Evolutionary conservation across 2,329 filamentous ascomycete genomes (phyloP).

Genomic region (Acarospora socialis): DNA sequence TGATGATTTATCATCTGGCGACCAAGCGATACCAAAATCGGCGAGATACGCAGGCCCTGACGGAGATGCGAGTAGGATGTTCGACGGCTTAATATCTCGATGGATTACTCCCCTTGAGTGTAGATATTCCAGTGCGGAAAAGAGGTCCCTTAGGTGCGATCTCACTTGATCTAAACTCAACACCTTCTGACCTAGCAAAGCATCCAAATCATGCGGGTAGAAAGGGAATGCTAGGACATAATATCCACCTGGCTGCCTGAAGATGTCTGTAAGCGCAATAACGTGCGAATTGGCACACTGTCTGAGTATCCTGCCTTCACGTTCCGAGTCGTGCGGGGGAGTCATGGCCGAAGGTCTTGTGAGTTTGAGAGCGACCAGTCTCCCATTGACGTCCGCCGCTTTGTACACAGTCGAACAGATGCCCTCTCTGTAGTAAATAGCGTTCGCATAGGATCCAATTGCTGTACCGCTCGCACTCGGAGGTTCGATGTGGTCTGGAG

Average conservation of each 20-base stretch:
- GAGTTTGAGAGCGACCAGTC: conserved; percentile 64
- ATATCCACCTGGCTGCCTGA: conserved; percentile 52
- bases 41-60: conserved; percentile 63
- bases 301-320: conserved; percentile 63
- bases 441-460: conserved; percentile 43
- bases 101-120: conserved; percentile 72
- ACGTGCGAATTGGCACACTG: conserved; percentile 40
- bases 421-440: conserved; percentile 47
- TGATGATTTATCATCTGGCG: conserved; percentile 39
- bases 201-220: conserved; percentile 56
- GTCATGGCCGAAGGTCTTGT: conserved; percentile 59
- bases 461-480: conserved; percentile 19
- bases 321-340: conserved; percentile 67
- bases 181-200: conserved; percentile 43
- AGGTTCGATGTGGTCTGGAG: conserved; percentile 14
- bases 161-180: conserved; percentile 23
- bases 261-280: conserved; percentile 57
- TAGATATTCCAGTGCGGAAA: conserved; percentile 55
- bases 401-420: conserved; percentile 76
- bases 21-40: conserved; percentile 90
- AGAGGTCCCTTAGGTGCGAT: conserved; percentile 46
- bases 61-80: conserved; percentile 57
- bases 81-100: conserved; percentile 86
- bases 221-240: conserved; percentile 79
- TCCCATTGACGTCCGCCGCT: conserved; percentile 30